Evolutionary conservation across 1,284 basidiomycete genomes (phyloP).

Genomic region (Papiliotrema fonsecae): DNA sequence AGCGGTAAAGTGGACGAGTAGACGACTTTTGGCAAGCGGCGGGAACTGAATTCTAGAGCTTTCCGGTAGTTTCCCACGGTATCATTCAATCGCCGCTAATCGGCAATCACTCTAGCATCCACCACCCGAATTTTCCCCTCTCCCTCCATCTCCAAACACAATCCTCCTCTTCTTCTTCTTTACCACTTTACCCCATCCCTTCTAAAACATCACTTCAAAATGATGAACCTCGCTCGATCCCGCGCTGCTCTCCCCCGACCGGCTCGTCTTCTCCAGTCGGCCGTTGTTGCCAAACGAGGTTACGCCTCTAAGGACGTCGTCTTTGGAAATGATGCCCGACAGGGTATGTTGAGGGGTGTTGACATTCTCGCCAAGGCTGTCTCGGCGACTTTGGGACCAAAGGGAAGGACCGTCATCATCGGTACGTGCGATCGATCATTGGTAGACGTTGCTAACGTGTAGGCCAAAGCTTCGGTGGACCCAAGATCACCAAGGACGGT

Average conservation of each 20-base stretch:
- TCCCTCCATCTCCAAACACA: not conserved
- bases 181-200: not conserved
- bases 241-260: slow-evolving; percentile 49
- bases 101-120: not conserved
- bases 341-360: slow-evolving; percentile 90
- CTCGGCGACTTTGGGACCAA: slow-evolving; percentile 91
- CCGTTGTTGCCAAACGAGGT: slow-evolving; percentile 46
- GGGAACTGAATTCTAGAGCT: no score
- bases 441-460: slow-evolving; percentile 1
- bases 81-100: not conserved
- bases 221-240: slow-evolving; percentile 34
- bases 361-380: slow-evolving; percentile 95
- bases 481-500: slow-evolving; percentile 99
- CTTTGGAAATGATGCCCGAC: slow-evolving; percentile 93
- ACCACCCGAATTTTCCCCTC: not conserved
- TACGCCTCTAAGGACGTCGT: slow-evolving; percentile 90
- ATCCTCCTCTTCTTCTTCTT: not conserved
- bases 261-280: slow-evolving; percentile 51
- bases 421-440: slow-evolving; percentile 51
- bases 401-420: slow-evolving; percentile 98
- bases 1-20: not conserved
- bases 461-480: slow-evolving; percentile 86
- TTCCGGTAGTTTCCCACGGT: slow-evolving; percentile 17
- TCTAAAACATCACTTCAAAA: slow-evolving; percentile 14
- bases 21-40: not conserved